Evolutionary conservation across 805 yeast genomes (phyloP), one percentile per base, ranked within the genome.

Genomic region (Barnettozyma sucrosica): DNA sequence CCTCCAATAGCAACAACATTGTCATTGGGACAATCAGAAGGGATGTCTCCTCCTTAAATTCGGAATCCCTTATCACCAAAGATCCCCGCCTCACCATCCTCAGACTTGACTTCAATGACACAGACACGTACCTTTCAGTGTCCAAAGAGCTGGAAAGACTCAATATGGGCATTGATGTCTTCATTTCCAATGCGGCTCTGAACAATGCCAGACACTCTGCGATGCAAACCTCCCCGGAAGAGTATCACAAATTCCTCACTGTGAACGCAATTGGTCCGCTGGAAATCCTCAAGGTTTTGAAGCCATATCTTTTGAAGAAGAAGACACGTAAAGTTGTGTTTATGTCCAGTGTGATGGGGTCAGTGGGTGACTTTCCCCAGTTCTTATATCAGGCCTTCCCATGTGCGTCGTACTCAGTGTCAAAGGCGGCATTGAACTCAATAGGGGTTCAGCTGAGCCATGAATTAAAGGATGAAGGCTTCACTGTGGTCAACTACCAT

Each of bases 351-450:
- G 32, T 53, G 5, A 55, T 58, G 26, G 70, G 65, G 1, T 64
- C 68, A 5, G 52, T 61, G 34, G 58, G 56, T 7, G 54, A 47
- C 4, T 55, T 48, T 32, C 58, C 56, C 3, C 25, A 36, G 24
- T 54, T 50, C n/a, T 18, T 51, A 24, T 45, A 51, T 6, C 34
- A 44, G 6, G 51, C 54, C 0, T 51, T 47, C 36, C 59, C 60
- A 16, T 52, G 60, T 52, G 50, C 64, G 7, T 61, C 65, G 5
- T 69, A 69, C 48, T 66, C 66, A 14, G 58, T 60, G 7, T 68
- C 74, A 7, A 70, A 71, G 50, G 66, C 69, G 3, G 70, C 69
- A 1, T 43, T 67, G 19, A 68, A 68, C 55, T 54, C 54, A 46
- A 18, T 61, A 11, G 55, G 58, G 24, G 63, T 55, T 39, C 52